These are phyloP conservation scores for Diaporthe australafricana DNA, from an alignment of 2,329 filamentous ascomycete species.

Conservation along the genomic window DNA sequence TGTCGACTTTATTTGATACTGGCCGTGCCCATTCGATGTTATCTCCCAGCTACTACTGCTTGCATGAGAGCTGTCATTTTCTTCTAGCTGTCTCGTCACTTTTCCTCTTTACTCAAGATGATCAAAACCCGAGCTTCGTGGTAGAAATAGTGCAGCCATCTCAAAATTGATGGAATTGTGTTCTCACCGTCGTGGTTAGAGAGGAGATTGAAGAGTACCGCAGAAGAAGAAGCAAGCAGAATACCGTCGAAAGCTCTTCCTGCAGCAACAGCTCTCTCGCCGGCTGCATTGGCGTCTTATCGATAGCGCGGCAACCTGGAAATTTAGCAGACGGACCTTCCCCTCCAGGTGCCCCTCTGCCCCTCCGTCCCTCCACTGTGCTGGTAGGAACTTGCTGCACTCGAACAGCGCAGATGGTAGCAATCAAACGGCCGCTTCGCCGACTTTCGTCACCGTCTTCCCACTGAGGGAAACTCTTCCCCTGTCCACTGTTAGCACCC, in stretches of 20 bases:
- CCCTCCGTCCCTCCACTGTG: slow-evolving; percentile 20
- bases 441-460: slow-evolving; percentile 27
- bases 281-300: slow-evolving; percentile 15
- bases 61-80: slow-evolving; percentile 15
- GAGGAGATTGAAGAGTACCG: too few relatives aligned
- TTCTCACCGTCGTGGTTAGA: too few relatives aligned
- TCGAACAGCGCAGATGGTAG: not conserved
- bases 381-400: not conserved
- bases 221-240: slow-evolving; percentile 1
- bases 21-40: not conserved
- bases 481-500: slow-evolving; percentile 13
- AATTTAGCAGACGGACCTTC: not conserved
- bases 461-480: slow-evolving; percentile 22
- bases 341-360: slow-evolving; percentile 17
- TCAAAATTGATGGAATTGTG: too few relatives aligned
- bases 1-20: slow-evolving; percentile 17
- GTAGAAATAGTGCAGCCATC: not conserved
- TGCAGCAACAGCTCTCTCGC: slow-evolving; percentile 16
- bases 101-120: not conserved
- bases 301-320: slow-evolving; percentile 24
- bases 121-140: not conserved
- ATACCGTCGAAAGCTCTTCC: slow-evolving; percentile 2
- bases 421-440: slow-evolving; percentile 18
- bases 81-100: not conserved
- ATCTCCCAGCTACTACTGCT: not conserved